phyloP scores from a whole-genome alignment of 164 flowering plant species.

The Pachysandra terminalis region DNA sequence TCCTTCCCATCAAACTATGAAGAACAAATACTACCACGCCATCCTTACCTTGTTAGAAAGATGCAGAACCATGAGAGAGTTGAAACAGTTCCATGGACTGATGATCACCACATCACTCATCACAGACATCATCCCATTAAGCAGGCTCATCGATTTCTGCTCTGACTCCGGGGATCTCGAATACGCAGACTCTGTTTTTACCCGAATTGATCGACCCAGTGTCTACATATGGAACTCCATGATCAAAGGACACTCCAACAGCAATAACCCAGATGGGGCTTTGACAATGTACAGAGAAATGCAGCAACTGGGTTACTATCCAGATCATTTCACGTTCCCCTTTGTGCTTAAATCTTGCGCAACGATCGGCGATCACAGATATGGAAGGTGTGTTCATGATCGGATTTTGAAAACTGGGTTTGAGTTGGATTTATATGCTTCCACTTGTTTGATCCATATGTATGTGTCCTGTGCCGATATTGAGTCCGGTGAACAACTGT shows the following conservation, averaged over 20 bases:
- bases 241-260: conserved; percentile 20
- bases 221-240: conserved; percentile 32
- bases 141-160: conserved; percentile 25
- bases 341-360: conserved; percentile 28
- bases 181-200: conserved; percentile 22
- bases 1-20: background rate
- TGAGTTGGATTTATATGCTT: conserved; percentile 23
- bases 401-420: conserved; percentile 25
- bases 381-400: conserved; percentile 25
- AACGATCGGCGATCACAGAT: background rate
- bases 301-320: conserved; percentile 23
- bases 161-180: conserved; percentile 13
- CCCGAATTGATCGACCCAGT: conserved; percentile 15
- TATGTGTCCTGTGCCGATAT: conserved; percentile 17
- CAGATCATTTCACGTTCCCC: conserved; percentile 29
- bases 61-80: conserved; percentile 21
- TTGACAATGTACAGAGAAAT: conserved; percentile 22
- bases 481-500: conserved; percentile 16
- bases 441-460: conserved; percentile 22
- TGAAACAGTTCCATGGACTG: conserved; percentile 23
- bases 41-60: conserved; percentile 15
- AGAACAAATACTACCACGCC: background rate
- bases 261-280: conserved; percentile 5
- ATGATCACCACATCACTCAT: conserved; percentile 22
- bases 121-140: conserved; percentile 13